Evolutionary conservation across 2,329 filamentous ascomycete genomes (phyloP), one percentile per base, ranked within the genome.

Genomic region (Monilinia polystroma): DNA sequence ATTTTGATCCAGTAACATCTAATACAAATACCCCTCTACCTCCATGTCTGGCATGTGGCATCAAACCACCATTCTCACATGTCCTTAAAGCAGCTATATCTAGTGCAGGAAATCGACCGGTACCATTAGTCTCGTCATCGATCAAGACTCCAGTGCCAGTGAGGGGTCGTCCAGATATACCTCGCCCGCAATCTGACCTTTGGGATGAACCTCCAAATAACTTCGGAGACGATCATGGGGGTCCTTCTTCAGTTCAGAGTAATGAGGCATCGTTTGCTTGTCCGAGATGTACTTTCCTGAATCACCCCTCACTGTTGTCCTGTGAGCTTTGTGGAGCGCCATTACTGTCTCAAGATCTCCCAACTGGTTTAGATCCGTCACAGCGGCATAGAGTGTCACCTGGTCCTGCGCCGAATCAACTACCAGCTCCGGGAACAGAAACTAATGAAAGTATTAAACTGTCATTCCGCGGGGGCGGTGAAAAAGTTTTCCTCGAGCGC

Each of bases 261-360:
- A 73, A 74, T 29, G 72, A 79, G 63, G 77, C 81, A 2, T 80
- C 80, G 1, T 85, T 88, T 68, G 81, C 85, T 64, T 99, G 95
- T 74, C 91, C 92, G 10, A 84, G 95, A 69, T 99, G 95, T 76
- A 99, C 95, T 1, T 98, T 98, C 74, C 83, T 90, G 51, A 99
- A 99, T 72, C 92, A 98, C 75, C 92, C 93, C 0, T 97, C 92
- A 3, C 80, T 99, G 16, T 79, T 87, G 16, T 86, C 88, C 6
- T 99, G 95, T 75, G 95, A 99, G 78, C 93, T 99, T 63, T 99
- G 95, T 74, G 92, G 92, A 16, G 91, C 89, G 0, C 85, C 92
- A 10, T 80, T 97, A 4, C 79, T 87, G 60, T 86, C 86, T 18
- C 83, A 81, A 69, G 80, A 81, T 64, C 73, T 80, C 38, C 77